phyloP scores from a whole-genome alignment of 2,329 filamentous ascomycete genomes.

The Corniculantispora saksenae region DNA sequence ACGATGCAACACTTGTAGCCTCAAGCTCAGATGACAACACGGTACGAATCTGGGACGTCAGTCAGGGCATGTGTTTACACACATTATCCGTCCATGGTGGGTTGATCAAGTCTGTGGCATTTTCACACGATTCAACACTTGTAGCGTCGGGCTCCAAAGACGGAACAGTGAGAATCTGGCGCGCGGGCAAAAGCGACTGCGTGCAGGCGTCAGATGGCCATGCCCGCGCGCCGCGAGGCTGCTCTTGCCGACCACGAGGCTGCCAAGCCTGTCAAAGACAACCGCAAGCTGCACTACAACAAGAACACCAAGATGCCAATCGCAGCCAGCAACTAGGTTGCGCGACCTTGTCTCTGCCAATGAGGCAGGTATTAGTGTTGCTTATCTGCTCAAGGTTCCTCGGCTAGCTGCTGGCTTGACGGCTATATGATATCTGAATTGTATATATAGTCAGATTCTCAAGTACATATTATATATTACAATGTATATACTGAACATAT shows the following conservation, averaged over 20 bases:
- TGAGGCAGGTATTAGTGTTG: neutral
- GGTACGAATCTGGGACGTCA: neutral
- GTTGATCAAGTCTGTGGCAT: no score
- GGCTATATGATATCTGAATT: neutral
- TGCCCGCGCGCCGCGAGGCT: neutral
- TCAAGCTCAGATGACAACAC: no score
- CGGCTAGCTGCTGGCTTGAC: neutral
- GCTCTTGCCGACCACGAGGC: neutral
- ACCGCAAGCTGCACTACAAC: slow-evolving; percentile 14
- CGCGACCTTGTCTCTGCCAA: neutral
- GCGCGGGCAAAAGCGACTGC: no score
- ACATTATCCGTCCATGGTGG: no score
- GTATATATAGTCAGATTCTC: neutral
- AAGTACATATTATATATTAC: slow-evolving; percentile 12
- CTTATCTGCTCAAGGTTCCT: neutral
- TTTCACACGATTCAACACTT: no score
- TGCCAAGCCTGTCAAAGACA: slow-evolving; percentile 3
- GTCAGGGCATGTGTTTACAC: no score
- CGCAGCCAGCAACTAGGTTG: neutral
- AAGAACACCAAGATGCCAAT: neutral
- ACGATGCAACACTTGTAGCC: no score
- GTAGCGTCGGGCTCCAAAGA: no score
- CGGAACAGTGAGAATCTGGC: no score
- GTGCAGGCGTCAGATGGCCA: no score
- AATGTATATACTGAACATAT: slow-evolving; percentile 5